phyloP scores from a whole-genome alignment of 2,329 filamentous ascomycete species.

The Neoarthrinium moseri region DNA sequence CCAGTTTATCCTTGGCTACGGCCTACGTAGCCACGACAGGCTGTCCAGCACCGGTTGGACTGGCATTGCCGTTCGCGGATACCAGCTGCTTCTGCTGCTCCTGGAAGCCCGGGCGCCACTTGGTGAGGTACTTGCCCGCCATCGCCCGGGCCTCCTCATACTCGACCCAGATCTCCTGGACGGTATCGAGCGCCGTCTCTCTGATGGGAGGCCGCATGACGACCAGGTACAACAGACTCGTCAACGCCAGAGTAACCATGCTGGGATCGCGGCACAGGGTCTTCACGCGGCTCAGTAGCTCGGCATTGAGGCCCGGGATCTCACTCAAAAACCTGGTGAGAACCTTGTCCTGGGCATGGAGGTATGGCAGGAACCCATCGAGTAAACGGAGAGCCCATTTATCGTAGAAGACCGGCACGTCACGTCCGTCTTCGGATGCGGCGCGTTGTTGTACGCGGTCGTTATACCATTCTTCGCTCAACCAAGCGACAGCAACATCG shows the following conservation, averaged over 20 bases:
- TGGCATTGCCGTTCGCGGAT: background rate
- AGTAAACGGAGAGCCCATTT: conserved; percentile 78
- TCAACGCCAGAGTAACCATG: conserved; percentile 61
- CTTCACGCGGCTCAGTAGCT: conserved; percentile 72
- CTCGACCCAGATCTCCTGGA: conserved; percentile 66
- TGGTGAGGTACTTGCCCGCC: conserved; percentile 61
- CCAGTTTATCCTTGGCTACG: background rate
- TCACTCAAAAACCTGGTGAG: conserved; percentile 90
- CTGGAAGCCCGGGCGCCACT: conserved; percentile 58
- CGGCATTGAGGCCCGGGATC: conserved; percentile 73
- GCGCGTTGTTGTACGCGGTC: conserved; percentile 59
- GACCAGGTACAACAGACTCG: conserved; percentile 64
- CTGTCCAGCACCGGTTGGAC: background rate
- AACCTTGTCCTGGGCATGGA: conserved; percentile 88
- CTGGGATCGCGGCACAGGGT: conserved; percentile 65
- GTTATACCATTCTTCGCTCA: conserved; percentile 98
- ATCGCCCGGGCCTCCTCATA: conserved; percentile 64
- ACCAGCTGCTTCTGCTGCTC: conserved; percentile 19
- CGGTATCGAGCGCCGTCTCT: conserved; percentile 61
- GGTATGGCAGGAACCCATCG: conserved; percentile 83
- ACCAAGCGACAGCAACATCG: conserved; percentile 87
- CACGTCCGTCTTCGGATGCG: conserved; percentile 35
- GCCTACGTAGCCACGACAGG: background rate
- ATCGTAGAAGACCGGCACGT: conserved; percentile 68
- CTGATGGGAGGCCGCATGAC: conserved; percentile 67